phyloP scores from a whole-genome alignment of 192 early-diverging fungal species.

The Linnemannia elongata region DNA sequence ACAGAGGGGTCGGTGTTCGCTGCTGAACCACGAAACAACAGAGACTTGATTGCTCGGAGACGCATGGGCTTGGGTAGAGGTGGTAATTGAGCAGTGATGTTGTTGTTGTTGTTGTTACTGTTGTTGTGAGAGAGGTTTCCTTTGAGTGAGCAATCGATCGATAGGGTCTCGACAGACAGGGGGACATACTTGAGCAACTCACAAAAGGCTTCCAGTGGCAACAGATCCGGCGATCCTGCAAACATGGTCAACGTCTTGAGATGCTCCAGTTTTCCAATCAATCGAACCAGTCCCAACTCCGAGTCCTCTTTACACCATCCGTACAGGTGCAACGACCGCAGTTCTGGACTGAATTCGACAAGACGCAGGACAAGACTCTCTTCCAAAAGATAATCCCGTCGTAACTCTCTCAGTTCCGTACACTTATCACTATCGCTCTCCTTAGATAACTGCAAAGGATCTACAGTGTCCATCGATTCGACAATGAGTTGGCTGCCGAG shows the following conservation, averaged over 20 bases:
- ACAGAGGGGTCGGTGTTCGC: background rate
- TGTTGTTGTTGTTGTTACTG: background rate
- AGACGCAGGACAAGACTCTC: background rate
- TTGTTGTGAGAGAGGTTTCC: background rate
- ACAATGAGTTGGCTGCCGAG: background rate
- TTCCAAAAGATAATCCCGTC: background rate
- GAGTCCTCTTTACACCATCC: background rate
- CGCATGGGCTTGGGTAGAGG: background rate
- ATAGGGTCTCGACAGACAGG: background rate
- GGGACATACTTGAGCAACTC: background rate
- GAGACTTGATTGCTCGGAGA: background rate
- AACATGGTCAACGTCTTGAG: background rate
- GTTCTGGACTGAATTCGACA: background rate
- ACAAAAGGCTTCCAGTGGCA: background rate
- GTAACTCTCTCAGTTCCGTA: background rate
- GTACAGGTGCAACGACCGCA: background rate
- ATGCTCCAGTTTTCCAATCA: background rate
- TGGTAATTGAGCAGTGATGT: background rate
- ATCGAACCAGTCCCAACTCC: background rate
- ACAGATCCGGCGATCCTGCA: background rate
- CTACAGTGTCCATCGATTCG: background rate
- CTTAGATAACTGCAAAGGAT: background rate
- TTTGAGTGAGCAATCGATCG: background rate
- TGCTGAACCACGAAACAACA: background rate
- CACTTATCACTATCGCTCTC: background rate